Evolutionary conservation across 2,329 filamentous ascomycete genomes (phyloP).

Genomic region (Fusarium sp.): DNA sequence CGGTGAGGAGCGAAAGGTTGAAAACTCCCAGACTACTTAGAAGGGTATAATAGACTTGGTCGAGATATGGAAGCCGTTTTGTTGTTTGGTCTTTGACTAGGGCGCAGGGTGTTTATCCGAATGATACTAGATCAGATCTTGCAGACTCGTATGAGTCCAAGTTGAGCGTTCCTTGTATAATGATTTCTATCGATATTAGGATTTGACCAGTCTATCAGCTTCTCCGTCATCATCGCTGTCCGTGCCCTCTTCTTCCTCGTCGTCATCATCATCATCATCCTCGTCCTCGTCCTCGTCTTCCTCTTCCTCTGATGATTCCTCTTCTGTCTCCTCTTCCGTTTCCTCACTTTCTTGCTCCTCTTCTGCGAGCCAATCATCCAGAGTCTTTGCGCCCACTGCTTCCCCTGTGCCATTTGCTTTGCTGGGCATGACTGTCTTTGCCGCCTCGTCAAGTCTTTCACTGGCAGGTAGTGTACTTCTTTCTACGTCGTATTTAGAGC

Average conservation of each 20-base stretch:
- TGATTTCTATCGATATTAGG: conserved; percentile 46
- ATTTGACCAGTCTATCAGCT: conserved; percentile 59
- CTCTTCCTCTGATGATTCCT: conserved; percentile 62
- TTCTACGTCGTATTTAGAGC: conserved; percentile 51
- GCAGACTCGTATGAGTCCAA: conserved; percentile 22
- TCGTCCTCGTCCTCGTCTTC: conserved; percentile 65
- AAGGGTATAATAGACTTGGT: not conserved
- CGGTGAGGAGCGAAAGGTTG: conserved; percentile 47
- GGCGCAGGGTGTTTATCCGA: conserved; percentile 5
- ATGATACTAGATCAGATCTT: conserved; percentile 22
- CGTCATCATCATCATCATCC: conserved; percentile 64
- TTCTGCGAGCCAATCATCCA: conserved; percentile 94
- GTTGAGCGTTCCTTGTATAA: conserved; percentile 19
- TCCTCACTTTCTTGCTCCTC: conserved; percentile 71
- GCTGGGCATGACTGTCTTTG: conserved; percentile 53
- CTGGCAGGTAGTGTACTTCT: conserved; percentile 67
- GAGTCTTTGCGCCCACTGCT: conserved; percentile 75
- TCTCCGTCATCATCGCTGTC: conserved; percentile 63
- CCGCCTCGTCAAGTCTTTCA: conserved; percentile 73
- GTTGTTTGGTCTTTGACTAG: conserved; percentile 1
- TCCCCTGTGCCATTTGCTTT: conserved; percentile 68
- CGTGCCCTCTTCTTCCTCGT: conserved; percentile 64
- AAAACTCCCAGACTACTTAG: conserved; percentile 32
- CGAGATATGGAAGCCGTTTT: not conserved
- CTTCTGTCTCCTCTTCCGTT: conserved; percentile 65